phyloP scores from a whole-genome alignment of 2,329 filamentous ascomycete genomes.

The Beauveria medogensis region DNA sequence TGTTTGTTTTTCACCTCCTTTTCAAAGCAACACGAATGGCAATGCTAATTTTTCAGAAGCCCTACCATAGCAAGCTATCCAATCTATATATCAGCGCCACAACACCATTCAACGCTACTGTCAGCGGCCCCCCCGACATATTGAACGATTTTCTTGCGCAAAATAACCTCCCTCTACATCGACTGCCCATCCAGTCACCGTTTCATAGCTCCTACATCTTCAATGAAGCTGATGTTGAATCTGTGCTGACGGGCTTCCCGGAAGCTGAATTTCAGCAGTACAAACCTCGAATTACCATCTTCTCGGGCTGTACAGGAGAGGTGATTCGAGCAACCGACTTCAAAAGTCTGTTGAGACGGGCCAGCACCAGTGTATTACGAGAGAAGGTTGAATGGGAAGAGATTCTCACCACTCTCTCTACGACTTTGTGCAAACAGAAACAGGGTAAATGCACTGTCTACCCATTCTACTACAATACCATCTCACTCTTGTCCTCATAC shows the following conservation, averaged over 20 bases:
- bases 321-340: background rate
- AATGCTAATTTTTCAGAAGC: background rate
- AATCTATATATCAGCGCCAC: slow-evolving; percentile 19
- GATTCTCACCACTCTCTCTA: background rate
- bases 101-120: slow-evolving; percentile 15
- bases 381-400: background rate
- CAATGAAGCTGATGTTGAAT: background rate
- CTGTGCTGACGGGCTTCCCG: background rate
- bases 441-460: background rate
- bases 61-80: background rate
- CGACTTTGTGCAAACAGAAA: background rate
- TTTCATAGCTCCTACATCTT: slow-evolving; percentile 20
- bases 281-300: background rate
- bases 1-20: background rate
- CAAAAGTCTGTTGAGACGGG: background rate
- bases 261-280: background rate
- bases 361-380: background rate
- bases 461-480: background rate
- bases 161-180: background rate
- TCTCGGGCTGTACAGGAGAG: background rate
- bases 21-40: background rate
- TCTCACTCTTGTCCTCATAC: background rate
- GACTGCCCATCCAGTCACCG: slow-evolving; percentile 16
- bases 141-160: slow-evolving; percentile 8
- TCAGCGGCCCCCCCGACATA: slow-evolving; percentile 19